Evolutionary conservation across 140 eudicot genomes (phyloP), one percentile per base, ranked within the genome.

Genomic region (Flaveria floridana): DNA sequence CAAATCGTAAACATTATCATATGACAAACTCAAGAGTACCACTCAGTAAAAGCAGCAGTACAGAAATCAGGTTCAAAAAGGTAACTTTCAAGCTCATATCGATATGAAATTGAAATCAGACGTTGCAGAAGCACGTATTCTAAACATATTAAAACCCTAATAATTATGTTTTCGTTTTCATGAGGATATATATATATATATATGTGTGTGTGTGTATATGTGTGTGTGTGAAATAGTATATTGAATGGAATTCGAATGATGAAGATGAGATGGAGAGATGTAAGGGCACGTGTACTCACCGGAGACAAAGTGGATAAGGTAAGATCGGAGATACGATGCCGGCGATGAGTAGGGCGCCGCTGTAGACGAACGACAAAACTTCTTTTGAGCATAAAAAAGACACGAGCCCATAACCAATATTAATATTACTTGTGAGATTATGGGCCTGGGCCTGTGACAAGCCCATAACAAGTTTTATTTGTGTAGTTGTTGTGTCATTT

Each of bases 301-400:
- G 72, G 82, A 63, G 76, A 51, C 6, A 11, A 39, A 13, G 57
- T 65, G 18, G 73, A 46, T 78, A 78, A 70, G 46, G 71, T 53
- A 12, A 70, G 82, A 78, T 78, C 82, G 78, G 78, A 78, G 73
- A 62, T 26, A 77, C 81, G 76, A 77, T 69, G 71, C 2, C 53
- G 72, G 51, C 41, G 72, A 75, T 34, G 20, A 7, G 66, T 65
- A 53, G 73, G 64, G 72, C 72, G 72, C 53, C 53, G 72, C 50
- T 20, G 25, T 0, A 76, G 21, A 51, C 10, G 18, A 71, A 10
- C 19, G 1, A 71, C 15, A 1, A 14, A 2, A 12, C 6, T 57
- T 23, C 25, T 39, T 5, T 13, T 41, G 39, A 23, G 14, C 16
- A 65, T 50, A 34, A 15, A 8, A 65, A 0, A 23, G 25, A 23